phyloP scores from a whole-genome alignment of 192 early-diverging fungal genomes.

The Paraglomus brasilianum region DNA sequence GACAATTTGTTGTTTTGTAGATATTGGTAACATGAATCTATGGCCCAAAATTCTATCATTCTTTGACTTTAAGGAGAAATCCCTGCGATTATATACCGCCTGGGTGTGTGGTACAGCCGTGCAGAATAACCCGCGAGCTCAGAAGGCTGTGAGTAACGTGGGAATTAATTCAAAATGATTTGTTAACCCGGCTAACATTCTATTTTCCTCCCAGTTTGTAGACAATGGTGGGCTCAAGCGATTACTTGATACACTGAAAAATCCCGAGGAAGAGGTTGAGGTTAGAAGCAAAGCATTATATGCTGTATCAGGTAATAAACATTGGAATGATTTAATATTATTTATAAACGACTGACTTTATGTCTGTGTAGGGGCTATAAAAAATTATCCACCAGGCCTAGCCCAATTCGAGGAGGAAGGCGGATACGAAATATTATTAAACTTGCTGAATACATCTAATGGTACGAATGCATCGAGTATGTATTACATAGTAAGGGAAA shows the following conservation, averaged over 20 bases:
- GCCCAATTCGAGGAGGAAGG: conserved; percentile 51
- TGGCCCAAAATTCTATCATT: conserved; percentile 78
- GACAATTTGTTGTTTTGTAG: conserved; percentile 33
- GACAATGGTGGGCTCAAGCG: conserved; percentile 47
- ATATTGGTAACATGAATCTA: conserved; percentile 84
- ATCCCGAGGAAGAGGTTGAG: conserved; percentile 36
- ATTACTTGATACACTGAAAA: conserved; percentile 47
- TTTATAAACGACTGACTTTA: background rate
- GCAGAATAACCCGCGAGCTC: conserved; percentile 89
- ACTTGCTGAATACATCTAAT: conserved; percentile 46
- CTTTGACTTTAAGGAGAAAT: conserved; percentile 48
- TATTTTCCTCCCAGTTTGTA: conserved; percentile 6
- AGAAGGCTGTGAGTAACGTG: conserved; percentile 57
- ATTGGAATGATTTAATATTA: background rate
- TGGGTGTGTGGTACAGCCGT: conserved; percentile 94
- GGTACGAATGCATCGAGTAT: conserved; percentile 31
- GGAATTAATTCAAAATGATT: background rate
- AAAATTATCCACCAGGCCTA: conserved; percentile 55
- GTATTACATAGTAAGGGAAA: background rate
- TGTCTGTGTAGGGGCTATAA: conserved; percentile 45
- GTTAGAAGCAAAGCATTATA: conserved; percentile 70
- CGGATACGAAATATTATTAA: conserved; percentile 46
- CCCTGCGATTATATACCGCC: conserved; percentile 66
- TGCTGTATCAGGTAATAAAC: conserved; percentile 54
- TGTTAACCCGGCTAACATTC: background rate